A percentile compares a stretch with the other conserved stretches of the same genome.
These are phyloP conservation scores for Talaromyces nanjingensis DNA, from an alignment of 495 filamentous ascomycete species.

Conservation along the genomic window DNA sequence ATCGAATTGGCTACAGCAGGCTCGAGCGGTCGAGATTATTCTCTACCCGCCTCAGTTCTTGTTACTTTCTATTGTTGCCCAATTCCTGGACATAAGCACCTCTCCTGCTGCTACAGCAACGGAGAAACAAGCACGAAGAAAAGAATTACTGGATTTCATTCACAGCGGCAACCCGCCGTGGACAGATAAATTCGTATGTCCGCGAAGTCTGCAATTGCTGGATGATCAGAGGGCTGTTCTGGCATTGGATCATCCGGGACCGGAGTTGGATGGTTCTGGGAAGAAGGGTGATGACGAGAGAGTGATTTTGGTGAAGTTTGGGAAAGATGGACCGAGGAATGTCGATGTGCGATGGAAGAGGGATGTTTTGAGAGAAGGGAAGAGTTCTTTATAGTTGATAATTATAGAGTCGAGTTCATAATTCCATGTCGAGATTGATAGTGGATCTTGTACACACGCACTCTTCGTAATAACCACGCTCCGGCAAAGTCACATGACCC, in stretches of 20 bases:
- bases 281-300: slow-evolving; percentile 65
- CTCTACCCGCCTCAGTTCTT: slow-evolving; percentile 89
- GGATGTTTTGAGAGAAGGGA: slow-evolving; percentile 33
- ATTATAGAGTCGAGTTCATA: background rate
- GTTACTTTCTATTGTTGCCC: slow-evolving; percentile 59
- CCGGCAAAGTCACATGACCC: slow-evolving; percentile 41
- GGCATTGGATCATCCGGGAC: slow-evolving; percentile 62
- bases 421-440: too few relatives aligned
- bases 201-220: slow-evolving; percentile 49
- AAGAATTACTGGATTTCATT: slow-evolving; percentile 54
- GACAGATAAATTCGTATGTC: slow-evolving; percentile 73
- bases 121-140: slow-evolving; percentile 24
- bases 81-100: slow-evolving; percentile 47
- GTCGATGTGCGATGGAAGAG: slow-evolving; percentile 48
- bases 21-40: slow-evolving; percentile 59
- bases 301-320: slow-evolving; percentile 64
- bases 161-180: slow-evolving; percentile 52
- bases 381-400: slow-evolving; percentile 23
- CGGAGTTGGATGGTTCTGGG: slow-evolving; percentile 55
- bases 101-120: background rate
- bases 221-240: slow-evolving; percentile 56
- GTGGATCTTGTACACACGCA: background rate
- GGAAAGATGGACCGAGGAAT: slow-evolving; percentile 46
- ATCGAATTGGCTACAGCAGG: slow-evolving; percentile 58
- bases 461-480: background rate